phyloP scores from a whole-genome alignment of 257 asterid species.

The Primulina tabacum region DNA sequence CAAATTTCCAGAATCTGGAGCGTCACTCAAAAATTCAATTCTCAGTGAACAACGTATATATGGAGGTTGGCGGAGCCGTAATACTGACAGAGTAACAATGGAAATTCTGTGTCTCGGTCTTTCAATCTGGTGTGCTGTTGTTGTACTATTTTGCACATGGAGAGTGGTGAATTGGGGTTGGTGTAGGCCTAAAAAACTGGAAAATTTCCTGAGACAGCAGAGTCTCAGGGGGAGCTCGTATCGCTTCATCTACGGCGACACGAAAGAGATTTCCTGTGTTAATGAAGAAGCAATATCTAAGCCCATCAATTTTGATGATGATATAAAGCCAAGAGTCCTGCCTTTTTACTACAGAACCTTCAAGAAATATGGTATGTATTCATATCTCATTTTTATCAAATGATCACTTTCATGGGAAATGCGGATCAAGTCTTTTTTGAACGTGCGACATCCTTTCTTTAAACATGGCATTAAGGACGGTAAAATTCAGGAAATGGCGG shows the following conservation, averaged over 20 bases:
- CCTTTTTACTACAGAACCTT: conserved; percentile 22
- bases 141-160: conserved; percentile 25
- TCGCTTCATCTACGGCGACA: conserved; percentile 44
- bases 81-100: conserved; percentile 14
- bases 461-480: no score
- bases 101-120: conserved; percentile 12
- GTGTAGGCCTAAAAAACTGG: conserved; percentile 41
- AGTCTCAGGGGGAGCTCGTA: conserved; percentile 47
- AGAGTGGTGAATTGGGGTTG: conserved; percentile 41
- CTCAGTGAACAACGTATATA: no score
- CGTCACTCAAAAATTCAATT: no score
- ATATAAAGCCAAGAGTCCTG: conserved; percentile 31
- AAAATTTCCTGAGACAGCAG: conserved; percentile 34
- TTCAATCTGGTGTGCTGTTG: conserved; percentile 2
- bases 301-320: conserved; percentile 39
- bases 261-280: conserved; percentile 26
- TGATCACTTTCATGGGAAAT: no score
- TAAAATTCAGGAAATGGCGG: conserved; percentile 23
- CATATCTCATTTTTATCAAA: no score
- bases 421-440: no score
- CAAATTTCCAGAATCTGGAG: no score
- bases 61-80: no score
- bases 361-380: conserved; percentile 35
- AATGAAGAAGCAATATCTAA: conserved; percentile 26
- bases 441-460: no score